phyloP scores from a whole-genome alignment of 768 basidiomycete species.

The Astraeus odoratus region DNA sequence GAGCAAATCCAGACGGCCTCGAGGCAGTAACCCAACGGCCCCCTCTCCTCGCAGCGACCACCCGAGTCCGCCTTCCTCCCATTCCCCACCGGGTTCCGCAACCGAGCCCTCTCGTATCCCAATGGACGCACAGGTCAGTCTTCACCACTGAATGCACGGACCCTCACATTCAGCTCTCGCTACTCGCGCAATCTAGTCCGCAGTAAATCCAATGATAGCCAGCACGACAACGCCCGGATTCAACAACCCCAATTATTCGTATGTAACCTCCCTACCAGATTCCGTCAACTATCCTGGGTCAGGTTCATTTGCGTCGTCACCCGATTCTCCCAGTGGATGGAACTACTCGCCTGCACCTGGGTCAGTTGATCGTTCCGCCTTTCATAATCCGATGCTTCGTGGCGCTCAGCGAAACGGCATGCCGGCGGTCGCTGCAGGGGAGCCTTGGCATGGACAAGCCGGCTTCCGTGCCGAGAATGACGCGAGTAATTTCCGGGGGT shows the following conservation, averaged over 20 bases:
- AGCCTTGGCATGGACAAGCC: slow-evolving; percentile 18
- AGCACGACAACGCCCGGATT: slow-evolving; percentile 31
- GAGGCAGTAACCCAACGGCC: slow-evolving; percentile 29
- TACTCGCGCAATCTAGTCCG: slow-evolving; percentile 15
- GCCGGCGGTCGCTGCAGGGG: slow-evolving; percentile 9
- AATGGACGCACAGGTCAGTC: slow-evolving; percentile 39
- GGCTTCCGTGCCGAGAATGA: slow-evolving; percentile 25
- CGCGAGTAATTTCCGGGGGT: slow-evolving; percentile 41
- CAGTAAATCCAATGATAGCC: slow-evolving; percentile 35
- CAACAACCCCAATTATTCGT: slow-evolving; percentile 36
- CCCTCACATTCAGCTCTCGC: slow-evolving; percentile 1
- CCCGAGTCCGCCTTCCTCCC: slow-evolving; percentile 42
- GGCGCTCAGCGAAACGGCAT: slow-evolving; percentile 21
- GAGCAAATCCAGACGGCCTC: slow-evolving; percentile 30
- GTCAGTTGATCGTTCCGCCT: slow-evolving; percentile 29
- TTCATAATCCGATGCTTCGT: slow-evolving; percentile 46
- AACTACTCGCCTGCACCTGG: slow-evolving; percentile 34
- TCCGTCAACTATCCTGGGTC: slow-evolving; percentile 35
- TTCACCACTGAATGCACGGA: neutral
- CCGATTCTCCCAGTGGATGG: slow-evolving; percentile 48
- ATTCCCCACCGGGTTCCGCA: slow-evolving; percentile 42
- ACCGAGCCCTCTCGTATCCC: slow-evolving; percentile 29
- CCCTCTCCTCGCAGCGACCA: slow-evolving; percentile 27
- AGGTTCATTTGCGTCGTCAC: slow-evolving; percentile 35
- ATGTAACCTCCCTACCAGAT: slow-evolving; percentile 37